These are phyloP conservation scores for Cercospora citrullina DNA, from an alignment of 2,329 filamentous ascomycete genomes.

Conservation along the genomic window DNA sequence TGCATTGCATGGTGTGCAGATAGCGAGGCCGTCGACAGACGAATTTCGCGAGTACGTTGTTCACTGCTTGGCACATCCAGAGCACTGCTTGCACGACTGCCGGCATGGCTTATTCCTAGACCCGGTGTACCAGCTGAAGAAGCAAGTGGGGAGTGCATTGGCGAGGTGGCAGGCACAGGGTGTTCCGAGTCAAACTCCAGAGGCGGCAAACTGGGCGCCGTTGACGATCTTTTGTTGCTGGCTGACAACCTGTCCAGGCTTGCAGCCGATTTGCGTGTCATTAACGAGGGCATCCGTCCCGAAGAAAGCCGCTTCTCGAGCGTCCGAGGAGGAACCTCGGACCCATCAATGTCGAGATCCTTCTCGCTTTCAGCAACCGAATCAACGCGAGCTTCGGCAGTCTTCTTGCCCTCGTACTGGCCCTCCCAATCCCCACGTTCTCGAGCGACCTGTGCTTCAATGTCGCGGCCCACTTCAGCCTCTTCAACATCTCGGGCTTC, in stretches of 20 bases:
- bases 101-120: constrained; percentile 13
- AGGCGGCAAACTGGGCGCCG: constrained; percentile 18
- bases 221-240: constrained; percentile 14
- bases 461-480: constrained; percentile 62
- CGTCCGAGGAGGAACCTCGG: constrained; percentile 10
- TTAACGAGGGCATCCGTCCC: not conserved
- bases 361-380: constrained; percentile 45
- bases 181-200: constrained; percentile 7
- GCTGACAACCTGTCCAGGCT: constrained; percentile 11
- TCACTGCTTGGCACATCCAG: constrained; percentile 10
- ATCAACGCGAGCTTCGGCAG: constrained; percentile 44
- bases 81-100: constrained; percentile 1
- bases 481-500: constrained; percentile 67
- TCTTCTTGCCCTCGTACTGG: constrained; percentile 59
- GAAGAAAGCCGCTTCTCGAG: constrained; percentile 17
- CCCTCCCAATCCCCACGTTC: constrained; percentile 75
- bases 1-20: constrained; percentile 18
- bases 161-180: not conserved
- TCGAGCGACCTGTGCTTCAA: constrained; percentile 62
- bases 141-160: not conserved
- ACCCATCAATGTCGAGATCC: constrained; percentile 8
- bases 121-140: constrained; percentile 16
- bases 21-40: constrained; percentile 22
- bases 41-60: constrained; percentile 10
- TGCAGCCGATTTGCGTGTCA: constrained; percentile 2